These are phyloP conservation scores for Kwoniella pini DNA, from an alignment of 768 basidiomycete species.

Conservation along the genomic window DNA sequence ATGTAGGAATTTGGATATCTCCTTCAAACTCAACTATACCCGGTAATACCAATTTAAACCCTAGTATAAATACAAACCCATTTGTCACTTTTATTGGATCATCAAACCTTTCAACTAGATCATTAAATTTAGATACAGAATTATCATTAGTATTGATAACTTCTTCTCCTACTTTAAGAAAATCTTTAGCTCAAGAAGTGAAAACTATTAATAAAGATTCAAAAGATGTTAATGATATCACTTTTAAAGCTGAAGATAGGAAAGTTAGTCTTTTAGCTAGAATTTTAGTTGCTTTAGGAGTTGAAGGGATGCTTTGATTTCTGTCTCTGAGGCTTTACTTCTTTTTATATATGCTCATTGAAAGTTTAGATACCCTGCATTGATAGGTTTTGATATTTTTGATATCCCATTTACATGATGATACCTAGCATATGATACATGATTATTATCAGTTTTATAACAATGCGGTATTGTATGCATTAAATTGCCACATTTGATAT, in stretches of 20 bases:
- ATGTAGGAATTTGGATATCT: conserved; percentile 85
- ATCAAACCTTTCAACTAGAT: conserved; percentile 90
- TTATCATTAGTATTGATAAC: conserved; percentile 81
- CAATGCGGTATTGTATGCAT: no score
- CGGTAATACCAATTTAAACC: background rate
- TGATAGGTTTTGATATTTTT: no score
- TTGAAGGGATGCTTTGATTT: conserved; percentile 35
- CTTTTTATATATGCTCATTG: background rate
- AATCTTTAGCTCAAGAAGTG: conserved; percentile 52
- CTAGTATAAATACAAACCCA: conserved; percentile 58
- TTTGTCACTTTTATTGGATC: conserved; percentile 85
- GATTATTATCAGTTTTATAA: no score
- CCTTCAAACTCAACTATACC: conserved; percentile 11
- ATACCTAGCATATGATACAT: no score
- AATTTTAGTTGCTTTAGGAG: conserved; percentile 49
- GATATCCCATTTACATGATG: no score
- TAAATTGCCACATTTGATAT: no score
- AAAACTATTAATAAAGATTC: conserved; percentile 46
- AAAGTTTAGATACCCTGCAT: no score
- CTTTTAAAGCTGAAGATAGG: conserved; percentile 51
- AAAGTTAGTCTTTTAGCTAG: conserved; percentile 49
- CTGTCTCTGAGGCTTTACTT: background rate
- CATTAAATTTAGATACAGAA: conserved; percentile 86
- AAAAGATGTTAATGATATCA: conserved; percentile 46
- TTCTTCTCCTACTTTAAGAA: conserved; percentile 58